A percentile compares a stretch with the other conserved stretches of the same genome.
Evolutionary conservation across 371 early-diverging fungal species (phyloP).

Genomic region (Circinella minor): DNA sequence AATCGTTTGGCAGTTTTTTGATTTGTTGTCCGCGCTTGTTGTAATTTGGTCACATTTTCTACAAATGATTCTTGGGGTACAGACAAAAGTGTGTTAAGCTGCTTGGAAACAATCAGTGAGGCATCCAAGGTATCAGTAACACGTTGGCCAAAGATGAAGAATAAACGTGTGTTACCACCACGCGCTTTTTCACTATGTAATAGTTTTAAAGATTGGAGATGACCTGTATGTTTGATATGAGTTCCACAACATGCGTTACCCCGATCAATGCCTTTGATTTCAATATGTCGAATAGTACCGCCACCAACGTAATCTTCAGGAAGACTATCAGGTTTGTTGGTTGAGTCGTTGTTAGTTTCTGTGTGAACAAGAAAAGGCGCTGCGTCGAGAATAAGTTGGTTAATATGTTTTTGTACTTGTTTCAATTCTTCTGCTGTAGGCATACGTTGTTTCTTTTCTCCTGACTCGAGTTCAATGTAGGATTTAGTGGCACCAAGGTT

Average conservation of each 20-base stretch:
- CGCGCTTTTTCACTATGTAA: constrained; percentile 71
- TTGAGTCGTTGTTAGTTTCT: constrained; percentile 27
- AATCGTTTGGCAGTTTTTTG: constrained; percentile 50
- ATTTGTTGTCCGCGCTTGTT: constrained; percentile 44
- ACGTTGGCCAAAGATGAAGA: constrained; percentile 71
- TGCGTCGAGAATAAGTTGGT: constrained; percentile 61
- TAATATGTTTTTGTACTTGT: constrained; percentile 58
- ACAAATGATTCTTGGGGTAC: constrained; percentile 65
- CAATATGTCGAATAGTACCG: constrained; percentile 64
- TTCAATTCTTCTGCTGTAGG: constrained; percentile 53
- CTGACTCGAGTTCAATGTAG: constrained; percentile 63
- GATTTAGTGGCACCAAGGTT: constrained; percentile 61
- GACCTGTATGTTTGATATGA: constrained; percentile 63
- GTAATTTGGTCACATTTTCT: constrained; percentile 55
- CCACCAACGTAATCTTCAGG: constrained; percentile 70
- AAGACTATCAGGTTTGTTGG: constrained; percentile 51
- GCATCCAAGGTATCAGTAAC: constrained; percentile 56
- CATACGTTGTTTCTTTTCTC: constrained; percentile 25
- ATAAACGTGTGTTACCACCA: constrained; percentile 70
- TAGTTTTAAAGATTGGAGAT: constrained; percentile 69
- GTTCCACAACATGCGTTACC: constrained; percentile 85
- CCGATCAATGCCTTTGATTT: constrained; percentile 62
- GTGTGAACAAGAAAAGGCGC: constrained; percentile 55
- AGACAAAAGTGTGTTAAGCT: constrained; percentile 58
- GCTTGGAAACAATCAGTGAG: constrained; percentile 49